Evolutionary conservation across 2,329 filamentous ascomycete genomes (phyloP), one percentile per base, ranked within the genome.

Genomic region (Corinectria fuckeliana): DNA sequence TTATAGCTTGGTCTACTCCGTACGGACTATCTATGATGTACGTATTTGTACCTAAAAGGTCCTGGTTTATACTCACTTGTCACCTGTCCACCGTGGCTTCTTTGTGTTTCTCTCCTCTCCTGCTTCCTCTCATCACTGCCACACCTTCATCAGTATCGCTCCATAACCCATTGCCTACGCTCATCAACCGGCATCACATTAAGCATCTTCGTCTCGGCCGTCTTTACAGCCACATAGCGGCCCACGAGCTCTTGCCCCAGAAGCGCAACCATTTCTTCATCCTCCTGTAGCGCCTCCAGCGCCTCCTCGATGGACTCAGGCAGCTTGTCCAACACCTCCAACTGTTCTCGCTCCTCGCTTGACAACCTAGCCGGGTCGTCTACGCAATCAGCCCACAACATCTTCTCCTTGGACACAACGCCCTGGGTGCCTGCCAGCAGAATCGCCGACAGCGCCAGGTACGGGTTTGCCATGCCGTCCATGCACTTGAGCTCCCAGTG

Each of bases 381-480:
- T 7, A 69, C 68, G 61, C 86, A 87, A 67, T 91, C 87, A 28
- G 77, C 71, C 75, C 81, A 81, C 11, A 70, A 68, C 47, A 89
- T 72, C 47, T 73, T 62, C 54, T 79, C 75, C 44, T 61, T 45
- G 26, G 59, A 62, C 8, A 54, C 57, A 4, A 74, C 62, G 7
- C 74, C 72, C 32, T 67, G 47, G n/a, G 69, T 45, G 2, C 75
- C 72, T 1, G 77, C 73, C 1, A 71, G 64, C 3, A 78, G 38
- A 2, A 77, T 59, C 18, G 73, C 74, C 7, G 74, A 65, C 49
- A 76, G 51, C 16, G 74, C 89, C 2, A 96, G 75, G 71, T 95
- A 96, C 53, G 88, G 85, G 70, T 96, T 96, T 3, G 91, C 90
- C 16, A 92, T 76, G 0, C 91, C 92, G 69, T 96, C 92, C n/a